Percentiles rank a stretch among this genome's conserved stretches.
These are phyloP conservation scores for Cladophialophora exuberans DNA, from an alignment of 2,329 filamentous ascomycete genomes.

Conservation along the genomic window DNA sequence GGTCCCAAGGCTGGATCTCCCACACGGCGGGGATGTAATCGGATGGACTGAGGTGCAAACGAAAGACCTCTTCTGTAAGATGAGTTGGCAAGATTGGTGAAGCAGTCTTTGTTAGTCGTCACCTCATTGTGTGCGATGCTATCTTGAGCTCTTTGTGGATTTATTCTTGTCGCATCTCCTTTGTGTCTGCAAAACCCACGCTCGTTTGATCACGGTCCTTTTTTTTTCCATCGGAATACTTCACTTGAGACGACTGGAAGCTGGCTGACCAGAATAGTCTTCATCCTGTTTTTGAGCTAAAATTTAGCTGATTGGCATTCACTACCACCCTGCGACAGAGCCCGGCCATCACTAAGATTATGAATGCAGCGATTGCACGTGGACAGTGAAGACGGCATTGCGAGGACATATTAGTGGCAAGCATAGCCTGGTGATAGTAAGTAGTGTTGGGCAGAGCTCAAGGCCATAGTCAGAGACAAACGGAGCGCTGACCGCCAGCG, in stretches of 20 bases:
- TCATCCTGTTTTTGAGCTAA: background rate
- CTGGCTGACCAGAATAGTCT: slow-evolving; percentile 1
- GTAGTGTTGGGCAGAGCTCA: no score
- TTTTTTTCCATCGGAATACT: background rate
- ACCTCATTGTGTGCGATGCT: slow-evolving; percentile 14
- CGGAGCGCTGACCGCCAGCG: no score
- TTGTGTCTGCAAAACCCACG: slow-evolving; percentile 8
- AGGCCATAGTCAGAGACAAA: no score
- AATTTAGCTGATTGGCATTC: background rate
- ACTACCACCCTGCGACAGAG: background rate
- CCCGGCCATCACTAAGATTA: no score
- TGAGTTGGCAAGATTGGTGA: slow-evolving; percentile 21
- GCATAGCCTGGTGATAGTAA: no score
- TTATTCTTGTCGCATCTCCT: slow-evolving; percentile 18
- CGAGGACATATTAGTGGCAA: no score
- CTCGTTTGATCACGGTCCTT: background rate
- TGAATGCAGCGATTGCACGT: no score
- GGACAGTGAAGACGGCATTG: no score
- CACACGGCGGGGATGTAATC: slow-evolving; percentile 13
- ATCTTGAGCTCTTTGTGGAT: slow-evolving; percentile 9
- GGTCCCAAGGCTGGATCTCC: slow-evolving; percentile 12
- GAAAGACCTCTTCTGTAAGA: slow-evolving; percentile 23
- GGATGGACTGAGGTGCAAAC: slow-evolving; percentile 20
- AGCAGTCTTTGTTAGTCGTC: slow-evolving; percentile 18
- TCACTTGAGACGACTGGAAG: background rate